Base-by-base conservation (phyloP, 2,329 filamentous ascomycete genomes). In the Fusarium annulatum region DNA sequence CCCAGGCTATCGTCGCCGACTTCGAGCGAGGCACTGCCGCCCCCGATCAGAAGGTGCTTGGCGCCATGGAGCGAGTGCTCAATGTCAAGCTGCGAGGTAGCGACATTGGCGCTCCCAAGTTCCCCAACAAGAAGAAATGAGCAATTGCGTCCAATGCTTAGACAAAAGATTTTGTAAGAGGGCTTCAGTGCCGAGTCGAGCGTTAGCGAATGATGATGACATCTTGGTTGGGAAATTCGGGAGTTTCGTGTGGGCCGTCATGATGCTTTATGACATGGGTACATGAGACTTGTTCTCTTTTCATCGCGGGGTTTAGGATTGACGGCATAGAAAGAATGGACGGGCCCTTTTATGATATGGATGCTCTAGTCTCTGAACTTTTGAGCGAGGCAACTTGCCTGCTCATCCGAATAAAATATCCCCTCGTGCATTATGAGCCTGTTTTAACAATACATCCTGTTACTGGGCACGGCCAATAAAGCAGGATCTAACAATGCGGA, bases 1-100 rank as follows among this genome's bases (percentile, higher is more conserved):
- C 94, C 46, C 90, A 92, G 59, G 89, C 90, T 74, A 87, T 96
- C 76, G 88, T 98, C 73, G 93, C 92, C 80, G 92, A 95, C 78
- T 95, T 97, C 80, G 96, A 98, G 91, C 89, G 92, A 76, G 95
- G 93, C 77, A 89, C 86, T 77, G 95, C 91, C 64, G 79, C 89
- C 51, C 95, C 93, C 64, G 95, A 97, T 85, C 95, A 97, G 85
- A 95, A 95, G 87, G 86, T 97, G 61, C 87, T 97, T 64, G 84
- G 84, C 68, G 86, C 88, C 76, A 94, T 97, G 88, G 94, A 97
- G 89, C 88, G 92, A 61, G 91, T 94, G 72, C 90, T 98, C 82
- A 96, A 96, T 79, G 90, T 97, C 79, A 94, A 97, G 86, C 88
- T 98, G 80, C 89, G 95, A 76, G 94, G 96, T 67, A 87, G 86